A percentile compares a stretch with the other conserved stretches of the same genome.
Evolutionary conservation across 805 yeast species (phyloP).

Genomic region (Pichia phayaonensis): DNA sequence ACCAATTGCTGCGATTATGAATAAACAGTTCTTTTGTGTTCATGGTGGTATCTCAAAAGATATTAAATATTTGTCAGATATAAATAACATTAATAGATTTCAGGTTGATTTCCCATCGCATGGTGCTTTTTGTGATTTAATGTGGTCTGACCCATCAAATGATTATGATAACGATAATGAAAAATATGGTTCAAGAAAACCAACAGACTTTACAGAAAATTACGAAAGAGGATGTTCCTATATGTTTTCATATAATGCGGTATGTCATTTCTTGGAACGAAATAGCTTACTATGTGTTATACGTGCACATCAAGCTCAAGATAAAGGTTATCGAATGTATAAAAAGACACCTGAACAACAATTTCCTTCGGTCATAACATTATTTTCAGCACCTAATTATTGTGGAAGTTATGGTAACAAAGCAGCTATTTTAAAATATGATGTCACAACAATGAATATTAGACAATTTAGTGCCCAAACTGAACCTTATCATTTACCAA

Average conservation of each 20-base stretch:
- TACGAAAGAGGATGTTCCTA: conserved; percentile 84
- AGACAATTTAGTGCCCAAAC: conserved; percentile 89
- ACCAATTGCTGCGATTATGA: conserved; percentile 91
- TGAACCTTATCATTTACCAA: conserved; percentile 96
- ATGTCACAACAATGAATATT: conserved; percentile 86
- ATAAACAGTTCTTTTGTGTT: conserved; percentile 88
- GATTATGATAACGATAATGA: conserved; percentile 71
- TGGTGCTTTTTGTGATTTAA: conserved; percentile 88
- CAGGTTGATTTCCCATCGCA: conserved; percentile 81
- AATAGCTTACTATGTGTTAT: conserved; percentile 79
- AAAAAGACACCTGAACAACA: conserved; percentile 75
- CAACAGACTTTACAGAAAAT: conserved; percentile 52
- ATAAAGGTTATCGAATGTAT: conserved; percentile 94
- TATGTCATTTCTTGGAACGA: conserved; percentile 67
- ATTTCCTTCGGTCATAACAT: conserved; percentile 82
- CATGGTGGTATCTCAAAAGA: conserved; percentile 96
- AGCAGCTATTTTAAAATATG: conserved; percentile 91
- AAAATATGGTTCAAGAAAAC: conserved; percentile 24
- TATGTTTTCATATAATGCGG: conserved; percentile 78
- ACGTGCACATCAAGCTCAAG: conserved; percentile 97
- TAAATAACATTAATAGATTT: conserved; percentile 67
- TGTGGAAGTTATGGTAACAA: conserved; percentile 87
- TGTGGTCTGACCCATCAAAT: conserved; percentile 96
- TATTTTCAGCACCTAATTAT: conserved; percentile 94
- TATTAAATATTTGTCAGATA: conserved; percentile 58